Evolutionary conservation across 306 rosid genomes (phyloP).

Genomic region (cucumber (Cucumis sativus)): Cucumber_9930_V3 NC_026659.2:27149501-27150000

Average conservation of each 20-base stretch:
- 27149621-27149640: not conserved
- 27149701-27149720: conserved; percentile 20
- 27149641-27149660: not conserved
- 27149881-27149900: not conserved
- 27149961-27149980: too few species aligned
- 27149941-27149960: not conserved
- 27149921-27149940: not conserved
- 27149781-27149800: conserved; percentile 50
- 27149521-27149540: not conserved
- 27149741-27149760: conserved; percentile 46
- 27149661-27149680: not conserved
- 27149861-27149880: not conserved
- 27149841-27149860: not conserved
- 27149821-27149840: not conserved
- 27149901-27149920: not conserved
- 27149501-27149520: not conserved
- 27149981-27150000: too few species aligned
- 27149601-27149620: not conserved
- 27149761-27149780: conserved; percentile 58
- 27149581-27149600: not conserved
- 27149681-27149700: conserved; percentile 1
- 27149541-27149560: not conserved
- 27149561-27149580: not conserved
- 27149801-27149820: not conserved
- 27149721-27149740: conserved; percentile 56